Conservation (phyloP, 164 flowering plant species). For the Akebia trifoliata region DNA sequence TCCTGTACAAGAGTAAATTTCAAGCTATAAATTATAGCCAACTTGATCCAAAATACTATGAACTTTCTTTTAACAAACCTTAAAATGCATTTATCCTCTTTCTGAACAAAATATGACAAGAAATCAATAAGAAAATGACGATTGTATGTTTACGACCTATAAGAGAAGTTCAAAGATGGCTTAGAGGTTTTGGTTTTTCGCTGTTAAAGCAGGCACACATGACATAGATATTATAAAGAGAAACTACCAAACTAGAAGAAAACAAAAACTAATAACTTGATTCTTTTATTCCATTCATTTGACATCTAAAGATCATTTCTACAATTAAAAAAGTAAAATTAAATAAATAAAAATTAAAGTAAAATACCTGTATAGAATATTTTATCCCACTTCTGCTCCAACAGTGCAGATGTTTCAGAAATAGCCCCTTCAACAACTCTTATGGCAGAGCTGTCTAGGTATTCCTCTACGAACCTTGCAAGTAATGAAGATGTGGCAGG, state of each 20-base stretch:
- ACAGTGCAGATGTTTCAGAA: conserved; percentile 62
- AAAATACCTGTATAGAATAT: conserved; percentile 80
- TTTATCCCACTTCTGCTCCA: conserved; percentile 94
- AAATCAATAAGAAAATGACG: neutral
- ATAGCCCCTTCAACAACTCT: conserved; percentile 82
- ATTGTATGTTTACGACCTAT: neutral
- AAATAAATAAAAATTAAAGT: neutral
- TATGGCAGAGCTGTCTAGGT: conserved; percentile 63
- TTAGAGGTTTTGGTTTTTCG: neutral
- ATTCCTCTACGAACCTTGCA: conserved; percentile 43
- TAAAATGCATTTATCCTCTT: neutral
- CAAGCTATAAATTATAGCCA: too few species aligned
- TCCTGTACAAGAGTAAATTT: too few species aligned
- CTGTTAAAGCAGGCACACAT: neutral
- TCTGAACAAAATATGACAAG: neutral
- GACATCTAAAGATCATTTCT: neutral
- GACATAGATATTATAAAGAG: neutral
- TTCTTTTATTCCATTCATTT: neutral
- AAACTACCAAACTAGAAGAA: neutral
- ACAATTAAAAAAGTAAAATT: neutral
- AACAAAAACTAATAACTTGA: too few species aligned
- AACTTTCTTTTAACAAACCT: too few species aligned
- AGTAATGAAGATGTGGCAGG: conserved; percentile 74
- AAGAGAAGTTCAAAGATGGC: neutral
- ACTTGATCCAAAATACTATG: too few species aligned